Conservation (phyloP, 495 filamentous ascomycete genomes). For the Glutinoglossum americanum region DNA sequence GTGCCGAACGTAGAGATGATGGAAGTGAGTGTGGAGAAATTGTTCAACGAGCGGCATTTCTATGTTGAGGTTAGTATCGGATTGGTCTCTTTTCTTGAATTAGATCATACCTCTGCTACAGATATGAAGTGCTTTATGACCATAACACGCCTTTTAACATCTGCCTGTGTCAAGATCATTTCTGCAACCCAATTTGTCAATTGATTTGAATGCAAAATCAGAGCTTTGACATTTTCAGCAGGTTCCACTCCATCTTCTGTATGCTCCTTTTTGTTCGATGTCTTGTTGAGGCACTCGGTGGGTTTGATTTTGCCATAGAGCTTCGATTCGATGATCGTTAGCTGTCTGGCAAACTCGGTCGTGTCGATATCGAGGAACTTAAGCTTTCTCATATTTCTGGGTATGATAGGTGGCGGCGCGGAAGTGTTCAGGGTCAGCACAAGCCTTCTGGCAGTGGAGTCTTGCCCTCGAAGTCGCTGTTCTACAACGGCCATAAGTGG, state of each 20-base stretch:
- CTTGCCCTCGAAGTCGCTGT: conserved; percentile 67
- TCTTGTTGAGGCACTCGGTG: conserved; percentile 92
- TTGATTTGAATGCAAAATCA: conserved; percentile 95
- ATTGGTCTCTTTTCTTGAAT: neutral
- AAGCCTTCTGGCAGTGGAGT: conserved; percentile 65
- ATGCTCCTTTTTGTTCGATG: conserved; percentile 83
- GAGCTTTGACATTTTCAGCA: conserved; percentile 78
- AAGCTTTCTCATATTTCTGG: conserved; percentile 98
- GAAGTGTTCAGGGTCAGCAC: conserved; percentile 64
- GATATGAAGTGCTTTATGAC: conserved; percentile 97
- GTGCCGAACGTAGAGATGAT: conserved; percentile 92
- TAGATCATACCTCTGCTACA: conserved; percentile 58
- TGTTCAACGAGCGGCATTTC: conserved; percentile 89
- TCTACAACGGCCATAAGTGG: conserved; percentile 69
- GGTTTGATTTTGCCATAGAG: conserved; percentile 90
- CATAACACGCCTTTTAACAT: conserved; percentile 85
- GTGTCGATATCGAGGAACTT: conserved; percentile 97
- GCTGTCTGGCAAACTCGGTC: conserved; percentile 82
- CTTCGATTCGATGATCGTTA: conserved; percentile 90
- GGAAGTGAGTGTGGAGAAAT: conserved; percentile 94
- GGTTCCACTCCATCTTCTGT: conserved; percentile 61
- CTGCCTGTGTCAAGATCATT: conserved; percentile 86
- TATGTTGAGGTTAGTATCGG: conserved; percentile 16
- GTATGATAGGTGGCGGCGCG: conserved; percentile 71
- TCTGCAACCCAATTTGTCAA: conserved; percentile 99